Evolutionary conservation across 208 protist species (phyloP).

Genomic region (Zelonia costaricensis): DNA sequence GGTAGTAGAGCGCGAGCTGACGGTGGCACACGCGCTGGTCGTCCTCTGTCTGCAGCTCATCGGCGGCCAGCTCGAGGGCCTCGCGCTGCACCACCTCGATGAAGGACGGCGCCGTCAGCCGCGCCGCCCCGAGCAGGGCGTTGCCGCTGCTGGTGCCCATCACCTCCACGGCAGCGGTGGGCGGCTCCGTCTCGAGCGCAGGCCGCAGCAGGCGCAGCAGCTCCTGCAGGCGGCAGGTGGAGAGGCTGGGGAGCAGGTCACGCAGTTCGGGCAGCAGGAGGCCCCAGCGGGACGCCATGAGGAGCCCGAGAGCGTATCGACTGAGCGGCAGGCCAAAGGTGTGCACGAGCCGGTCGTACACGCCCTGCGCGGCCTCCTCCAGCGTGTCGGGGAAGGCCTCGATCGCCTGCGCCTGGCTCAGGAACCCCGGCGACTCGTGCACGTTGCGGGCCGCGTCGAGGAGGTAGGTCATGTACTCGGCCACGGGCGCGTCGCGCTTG

Average conservation of each 20-base stretch:
- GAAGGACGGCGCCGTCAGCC: slow-evolving; percentile 48
- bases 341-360: slow-evolving; percentile 43
- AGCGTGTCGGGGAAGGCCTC: slow-evolving; percentile 58
- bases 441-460: slow-evolving; percentile 50
- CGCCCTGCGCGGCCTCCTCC: slow-evolving; percentile 40
- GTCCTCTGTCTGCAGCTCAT: slow-evolving; percentile 30
- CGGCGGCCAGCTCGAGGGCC: slow-evolving; percentile 11
- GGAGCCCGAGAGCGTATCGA: slow-evolving; percentile 46
- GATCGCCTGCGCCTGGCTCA: slow-evolving; percentile 42
- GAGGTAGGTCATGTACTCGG: slow-evolving; percentile 72
- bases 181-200: slow-evolving; percentile 31
- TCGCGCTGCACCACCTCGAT: slow-evolving; percentile 28
- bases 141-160: slow-evolving; percentile 35
- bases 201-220: slow-evolving; percentile 77
- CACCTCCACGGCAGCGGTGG: slow-evolving; percentile 10
- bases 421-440: slow-evolving; percentile 54
- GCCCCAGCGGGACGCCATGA: slow-evolving; percentile 66
- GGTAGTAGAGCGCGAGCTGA: slow-evolving; percentile 52
- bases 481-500: slow-evolving; percentile 46
- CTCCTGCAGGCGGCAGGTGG: slow-evolving; percentile 54
- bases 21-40: slow-evolving; percentile 64
- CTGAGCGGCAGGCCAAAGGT: slow-evolving; percentile 52
- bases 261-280: slow-evolving; percentile 62
- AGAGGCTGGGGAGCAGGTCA: slow-evolving; percentile 41
- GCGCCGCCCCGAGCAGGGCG: slow-evolving; percentile 37